phyloP scores from a whole-genome alignment of 1,284 basidiomycete species.

The Leccinum ambiguum region DNA sequence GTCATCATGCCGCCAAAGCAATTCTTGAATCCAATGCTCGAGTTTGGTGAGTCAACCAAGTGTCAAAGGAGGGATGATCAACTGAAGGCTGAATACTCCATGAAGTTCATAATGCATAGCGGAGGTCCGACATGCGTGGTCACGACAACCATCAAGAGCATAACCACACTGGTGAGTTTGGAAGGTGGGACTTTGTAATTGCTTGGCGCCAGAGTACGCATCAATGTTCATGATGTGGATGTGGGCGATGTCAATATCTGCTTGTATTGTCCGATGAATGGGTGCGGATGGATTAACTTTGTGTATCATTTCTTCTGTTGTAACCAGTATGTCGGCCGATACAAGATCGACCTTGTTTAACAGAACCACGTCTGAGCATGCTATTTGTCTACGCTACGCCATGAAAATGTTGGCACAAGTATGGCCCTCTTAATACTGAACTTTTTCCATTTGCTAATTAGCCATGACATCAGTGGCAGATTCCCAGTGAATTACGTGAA shows the following conservation, averaged over 20 bases:
- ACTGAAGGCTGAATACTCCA: constrained; percentile 71
- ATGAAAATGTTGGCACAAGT: constrained; percentile 3
- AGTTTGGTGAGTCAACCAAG: constrained; percentile 46
- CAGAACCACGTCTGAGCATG: constrained; percentile 85
- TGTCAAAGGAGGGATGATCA: constrained; percentile 61
- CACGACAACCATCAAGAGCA: constrained; percentile 25
- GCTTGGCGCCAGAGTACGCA: constrained; percentile 56
- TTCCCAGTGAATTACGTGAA: constrained; percentile 1
- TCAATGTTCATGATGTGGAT: constrained; percentile 68
- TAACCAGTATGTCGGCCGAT: constrained; percentile 36
- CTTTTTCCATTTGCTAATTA: constrained; percentile 80
- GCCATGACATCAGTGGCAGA: constrained; percentile 12
- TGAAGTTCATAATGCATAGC: constrained; percentile 60
- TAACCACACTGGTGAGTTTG: constrained; percentile 31
- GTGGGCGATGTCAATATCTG: constrained; percentile 65
- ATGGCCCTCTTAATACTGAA: constrained; percentile 15
- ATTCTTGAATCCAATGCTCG: constrained; percentile 75
- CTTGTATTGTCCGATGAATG: constrained; percentile 67
- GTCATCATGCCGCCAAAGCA: constrained; percentile 72
- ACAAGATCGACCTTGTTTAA: constrained; percentile 88
- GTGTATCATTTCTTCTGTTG: constrained; percentile 62
- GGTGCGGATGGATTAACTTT: constrained; percentile 77
- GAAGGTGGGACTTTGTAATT: constrained; percentile 27
- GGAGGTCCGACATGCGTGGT: constrained; percentile 9
- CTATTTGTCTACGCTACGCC: constrained; percentile 70